Base-by-base conservation (phyloP, 2,329 filamentous ascomycete genomes). In the Sodiomyces alkalinus region DNA sequence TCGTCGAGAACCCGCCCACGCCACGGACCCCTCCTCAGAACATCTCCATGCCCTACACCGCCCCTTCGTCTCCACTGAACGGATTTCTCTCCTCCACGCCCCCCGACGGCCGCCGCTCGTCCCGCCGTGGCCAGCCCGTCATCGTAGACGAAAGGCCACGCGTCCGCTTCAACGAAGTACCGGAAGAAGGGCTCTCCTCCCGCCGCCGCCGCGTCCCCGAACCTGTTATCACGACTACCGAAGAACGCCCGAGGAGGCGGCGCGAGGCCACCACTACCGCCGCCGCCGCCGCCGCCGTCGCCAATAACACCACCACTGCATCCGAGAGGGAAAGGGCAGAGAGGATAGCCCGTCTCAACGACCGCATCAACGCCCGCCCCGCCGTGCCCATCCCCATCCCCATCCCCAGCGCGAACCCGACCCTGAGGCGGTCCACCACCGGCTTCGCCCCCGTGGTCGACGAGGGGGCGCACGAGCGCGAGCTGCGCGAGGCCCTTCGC, bases 21-120 rank as follows among this genome's bases (percentile, higher is more conserved):
- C 55, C 60, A 19, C 52, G 55, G 31, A 60, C 60, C 17, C 57
- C 62, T 16, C 58, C 62, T n/a, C 57, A 53, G 35, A 41, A 45
- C 19, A 57, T 50, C 40, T 38, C 35, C 30, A 45, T 48, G 12
- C 51, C 58, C 5, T 51, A 51, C 39, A 60, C 56, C 20, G 48
- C 49, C 13, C 55, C 57, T 9, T 37, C 55, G 3, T 60, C 56
- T 53, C 56, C 26, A 41, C 41, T 14, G 9, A 19, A 22, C 22
- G 18, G 37, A 39, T 11, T 32, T 41, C 38, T 18, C 38, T 39
- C 22, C 33, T 26, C 7, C 24, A 36, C 18, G 30, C 30, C 12
- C 41, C 39, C 26, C 41, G 40, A 16, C 41, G 37, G 22, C 39
- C 45, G 14, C 37, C 17, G 20, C 36, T 36, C 23, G 33, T 36